phyloP scores from a whole-genome alignment of 2,329 filamentous ascomycete genomes.

The Akanthomyces uredinophilus region DNA sequence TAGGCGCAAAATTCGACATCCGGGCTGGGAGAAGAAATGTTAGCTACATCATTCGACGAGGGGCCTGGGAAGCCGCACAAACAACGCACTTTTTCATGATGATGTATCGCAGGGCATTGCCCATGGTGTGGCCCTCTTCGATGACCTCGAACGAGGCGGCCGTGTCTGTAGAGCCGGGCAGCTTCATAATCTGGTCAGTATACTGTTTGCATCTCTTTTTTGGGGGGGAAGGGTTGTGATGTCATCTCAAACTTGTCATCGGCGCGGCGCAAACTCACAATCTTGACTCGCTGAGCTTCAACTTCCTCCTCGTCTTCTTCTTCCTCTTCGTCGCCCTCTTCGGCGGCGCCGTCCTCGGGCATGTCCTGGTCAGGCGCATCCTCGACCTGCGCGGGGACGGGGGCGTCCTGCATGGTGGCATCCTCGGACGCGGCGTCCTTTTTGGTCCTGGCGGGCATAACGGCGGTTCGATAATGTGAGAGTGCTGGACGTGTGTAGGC shows the following conservation, averaged over 20 bases:
- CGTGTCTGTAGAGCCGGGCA: conserved; percentile 78
- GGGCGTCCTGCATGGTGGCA: conserved; percentile 41
- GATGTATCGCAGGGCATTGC: conserved; percentile 88
- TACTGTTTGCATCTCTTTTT: too few relatives aligned
- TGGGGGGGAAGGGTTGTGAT: too few relatives aligned
- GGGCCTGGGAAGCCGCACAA: conserved; percentile 15
- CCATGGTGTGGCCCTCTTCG: conserved; percentile 90
- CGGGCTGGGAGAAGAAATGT: conserved; percentile 44
- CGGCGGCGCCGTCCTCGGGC: conserved; percentile 21
- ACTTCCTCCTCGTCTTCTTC: conserved; percentile 39
- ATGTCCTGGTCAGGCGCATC: conserved; percentile 31
- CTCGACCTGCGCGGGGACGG: conserved; percentile 33
- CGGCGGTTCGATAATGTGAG: conserved; percentile 4
- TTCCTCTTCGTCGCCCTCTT: conserved; percentile 31
- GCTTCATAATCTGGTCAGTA: conserved; percentile 43
- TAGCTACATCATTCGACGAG: neutral
- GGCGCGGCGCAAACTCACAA: conserved; percentile 41
- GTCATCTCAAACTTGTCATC: neutral
- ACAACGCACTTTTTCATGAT: conserved; percentile 93
- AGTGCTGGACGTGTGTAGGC: too few relatives aligned
- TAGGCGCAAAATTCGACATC: conserved; percentile 98
- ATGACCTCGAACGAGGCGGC: conserved; percentile 94
- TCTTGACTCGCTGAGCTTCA: conserved; percentile 53
- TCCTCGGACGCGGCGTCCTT: conserved; percentile 30
- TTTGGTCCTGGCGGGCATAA: conserved; percentile 39